Evolutionary conservation across 768 basidiomycete genomes (phyloP).

Genomic region (Daedaleopsis nitida): DNA sequence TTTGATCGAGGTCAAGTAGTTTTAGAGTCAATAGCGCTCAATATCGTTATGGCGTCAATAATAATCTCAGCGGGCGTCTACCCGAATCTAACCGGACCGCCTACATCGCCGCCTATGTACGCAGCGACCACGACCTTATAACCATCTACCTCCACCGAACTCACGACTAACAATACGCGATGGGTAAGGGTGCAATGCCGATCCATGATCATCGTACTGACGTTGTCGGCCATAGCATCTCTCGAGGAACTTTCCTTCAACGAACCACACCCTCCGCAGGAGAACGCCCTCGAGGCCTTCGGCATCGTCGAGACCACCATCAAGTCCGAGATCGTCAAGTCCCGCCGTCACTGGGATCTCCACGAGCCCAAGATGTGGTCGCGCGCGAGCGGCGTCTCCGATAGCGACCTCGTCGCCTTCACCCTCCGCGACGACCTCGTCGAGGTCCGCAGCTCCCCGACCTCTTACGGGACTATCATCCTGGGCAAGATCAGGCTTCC

Average conservation of each 20-base stretch:
- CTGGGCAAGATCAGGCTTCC: conserved; percentile 77
- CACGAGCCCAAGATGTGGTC: conserved; percentile 77
- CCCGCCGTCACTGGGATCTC: conserved; percentile 69
- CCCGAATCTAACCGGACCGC: no score
- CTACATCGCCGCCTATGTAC: no score
- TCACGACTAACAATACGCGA: no score
- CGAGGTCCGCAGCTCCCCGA: conserved; percentile 52
- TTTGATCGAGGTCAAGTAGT: no score
- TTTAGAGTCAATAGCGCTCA: no score
- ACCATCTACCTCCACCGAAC: no score
- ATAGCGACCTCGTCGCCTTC: conserved; percentile 55
- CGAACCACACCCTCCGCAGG: conserved; percentile 57
- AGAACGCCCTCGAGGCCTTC: conserved; percentile 69
- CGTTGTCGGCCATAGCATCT: neutral
- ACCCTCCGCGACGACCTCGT: conserved; percentile 47
- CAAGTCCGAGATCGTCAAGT: conserved; percentile 66
- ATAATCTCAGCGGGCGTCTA: no score
- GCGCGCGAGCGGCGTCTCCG: conserved; percentile 52
- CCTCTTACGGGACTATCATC: conserved; percentile 71
- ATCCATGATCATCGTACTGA: no score
- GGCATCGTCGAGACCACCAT: conserved; percentile 52
- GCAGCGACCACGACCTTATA: no score
- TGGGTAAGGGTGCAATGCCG: no score
- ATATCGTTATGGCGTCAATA: no score
- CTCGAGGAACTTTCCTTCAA: conserved; percentile 58